A percentile compares a stretch with the other conserved stretches of the same genome.
Evolutionary conservation across 345 rosid species (phyloP).

Genomic region (Melastoma malabathricum): DNA sequence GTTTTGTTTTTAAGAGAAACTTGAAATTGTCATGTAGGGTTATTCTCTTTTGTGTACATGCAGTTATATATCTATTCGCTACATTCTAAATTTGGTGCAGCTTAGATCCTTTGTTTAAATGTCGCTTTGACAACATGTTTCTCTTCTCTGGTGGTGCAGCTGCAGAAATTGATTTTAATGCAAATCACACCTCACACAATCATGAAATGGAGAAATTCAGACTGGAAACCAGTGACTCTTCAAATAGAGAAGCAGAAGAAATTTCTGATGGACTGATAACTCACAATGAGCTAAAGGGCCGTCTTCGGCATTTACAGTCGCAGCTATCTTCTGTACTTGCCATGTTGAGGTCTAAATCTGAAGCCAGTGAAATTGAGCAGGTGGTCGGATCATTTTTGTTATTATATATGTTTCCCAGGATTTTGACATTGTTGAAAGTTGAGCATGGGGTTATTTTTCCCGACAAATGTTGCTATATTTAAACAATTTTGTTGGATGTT

Average conservation of each 20-base stretch:
- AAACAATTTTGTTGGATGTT: too few relatives aligned
- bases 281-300: conserved; percentile 31
- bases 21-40: too few relatives aligned
- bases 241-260: conserved; percentile 16
- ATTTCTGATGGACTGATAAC: conserved; percentile 19
- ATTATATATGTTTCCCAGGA: too few relatives aligned
- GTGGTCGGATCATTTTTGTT: conserved; percentile 26
- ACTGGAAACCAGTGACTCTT: conserved; percentile 14
- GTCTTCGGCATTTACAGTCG: conserved; percentile 51
- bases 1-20: too few relatives aligned
- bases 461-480: too few relatives aligned
- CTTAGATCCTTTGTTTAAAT: too few relatives aligned
- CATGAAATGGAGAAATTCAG: conserved; percentile 16
- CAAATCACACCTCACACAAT: conserved; percentile 3
- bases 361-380: conserved; percentile 16
- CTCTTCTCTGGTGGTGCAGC: conserved; percentile 21
- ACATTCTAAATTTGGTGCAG: too few relatives aligned
- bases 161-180: conserved; percentile 28
- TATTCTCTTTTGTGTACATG: too few relatives aligned
- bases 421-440: too few relatives aligned
- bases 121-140: too few relatives aligned
- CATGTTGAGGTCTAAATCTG: conserved; percentile 36
- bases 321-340: conserved; percentile 73
- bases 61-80: too few relatives aligned
- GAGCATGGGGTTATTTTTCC: too few relatives aligned